Evolutionary conservation across 108 stramenopile genomes (phyloP).

Genomic region (Skeletonema potamos): DNA sequence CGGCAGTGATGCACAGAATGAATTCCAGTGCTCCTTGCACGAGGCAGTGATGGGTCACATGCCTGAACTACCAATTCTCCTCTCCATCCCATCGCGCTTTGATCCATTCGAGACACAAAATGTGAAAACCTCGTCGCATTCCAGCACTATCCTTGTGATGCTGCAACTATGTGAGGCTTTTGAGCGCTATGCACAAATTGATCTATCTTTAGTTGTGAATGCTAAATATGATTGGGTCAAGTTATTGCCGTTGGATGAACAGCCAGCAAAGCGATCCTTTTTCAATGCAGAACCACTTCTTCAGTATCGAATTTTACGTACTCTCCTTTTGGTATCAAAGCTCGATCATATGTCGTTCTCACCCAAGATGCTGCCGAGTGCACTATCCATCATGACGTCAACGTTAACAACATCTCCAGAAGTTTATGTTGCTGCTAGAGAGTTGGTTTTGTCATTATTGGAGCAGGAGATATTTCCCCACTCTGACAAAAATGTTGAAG

Average conservation of each 20-base stretch:
- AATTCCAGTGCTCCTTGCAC: conserved; percentile 14
- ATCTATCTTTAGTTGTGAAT: conserved; percentile 33
- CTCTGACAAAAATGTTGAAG: not conserved
- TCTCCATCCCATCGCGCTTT: conserved; percentile 55
- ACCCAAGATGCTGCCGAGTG: conserved; percentile 27
- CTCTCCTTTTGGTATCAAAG: conserved; percentile 19
- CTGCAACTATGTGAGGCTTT: conserved; percentile 42
- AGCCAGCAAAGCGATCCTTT: conserved; percentile 12
- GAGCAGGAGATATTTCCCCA: conserved; percentile 28
- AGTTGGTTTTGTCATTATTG: conserved; percentile 29
- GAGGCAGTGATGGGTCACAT: conserved; percentile 32
- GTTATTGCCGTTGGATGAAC: conserved; percentile 50
- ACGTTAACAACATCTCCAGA: conserved; percentile 25
- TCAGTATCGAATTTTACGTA: conserved; percentile 37
- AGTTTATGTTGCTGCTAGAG: conserved; percentile 29
- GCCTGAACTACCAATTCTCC: conserved; percentile 62
- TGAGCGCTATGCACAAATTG: conserved; percentile 31
- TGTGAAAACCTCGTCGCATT: conserved; percentile 8
- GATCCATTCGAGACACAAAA: conserved; percentile 34
- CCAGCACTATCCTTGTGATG: conserved; percentile 26
- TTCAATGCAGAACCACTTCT: conserved; percentile 26
- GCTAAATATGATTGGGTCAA: conserved; percentile 75
- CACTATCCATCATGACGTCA: conserved; percentile 8
- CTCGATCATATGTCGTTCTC: conserved; percentile 8
- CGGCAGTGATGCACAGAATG: not conserved